phyloP scores from a whole-genome alignment of 495 filamentous ascomycete genomes.

The Neurospora discreta region DNA sequence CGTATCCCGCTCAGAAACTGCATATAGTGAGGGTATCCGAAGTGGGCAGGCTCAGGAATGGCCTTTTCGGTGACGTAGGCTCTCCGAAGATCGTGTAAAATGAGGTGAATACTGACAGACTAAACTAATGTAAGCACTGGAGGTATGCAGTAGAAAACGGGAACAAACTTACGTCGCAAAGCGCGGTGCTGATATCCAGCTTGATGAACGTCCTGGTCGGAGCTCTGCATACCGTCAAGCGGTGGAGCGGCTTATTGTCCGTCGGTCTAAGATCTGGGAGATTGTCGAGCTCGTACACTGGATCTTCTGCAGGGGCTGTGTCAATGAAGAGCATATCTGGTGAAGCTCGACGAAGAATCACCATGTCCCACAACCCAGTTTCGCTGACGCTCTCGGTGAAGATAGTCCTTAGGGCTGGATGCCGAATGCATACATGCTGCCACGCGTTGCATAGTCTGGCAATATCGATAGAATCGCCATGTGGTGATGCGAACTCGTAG shows the following conservation, averaged over 20 bases:
- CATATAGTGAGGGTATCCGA: slow-evolving; percentile 29
- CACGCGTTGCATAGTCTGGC: slow-evolving; percentile 34
- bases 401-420: slow-evolving; percentile 32
- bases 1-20: slow-evolving; percentile 24
- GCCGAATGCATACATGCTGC: slow-evolving; percentile 28
- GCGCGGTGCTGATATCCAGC: slow-evolving; percentile 33
- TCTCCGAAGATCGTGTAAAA: slow-evolving; percentile 30
- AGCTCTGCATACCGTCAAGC: slow-evolving; percentile 34
- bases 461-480: slow-evolving; percentile 27
- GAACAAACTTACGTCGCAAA: slow-evolving; percentile 25
- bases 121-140: slow-evolving; percentile 3
- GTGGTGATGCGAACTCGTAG: slow-evolving; percentile 42
- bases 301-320: slow-evolving; percentile 26
- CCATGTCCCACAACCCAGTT: slow-evolving; percentile 29
- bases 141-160: no score
- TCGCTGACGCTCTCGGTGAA: slow-evolving; percentile 32
- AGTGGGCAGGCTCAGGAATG: slow-evolving; percentile 17
- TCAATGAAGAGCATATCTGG: slow-evolving; percentile 40
- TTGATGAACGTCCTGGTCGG: slow-evolving; percentile 32
- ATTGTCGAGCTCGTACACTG: slow-evolving; percentile 29
- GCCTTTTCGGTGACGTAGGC: slow-evolving; percentile 26
- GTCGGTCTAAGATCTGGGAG: slow-evolving; percentile 24
- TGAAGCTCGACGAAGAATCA: slow-evolving; percentile 30
- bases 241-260: slow-evolving; percentile 31
- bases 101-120: slow-evolving; percentile 30